Conservation (phyloP, 2,329 filamentous ascomycete genomes). For the Trichoderma gracile region DNA sequence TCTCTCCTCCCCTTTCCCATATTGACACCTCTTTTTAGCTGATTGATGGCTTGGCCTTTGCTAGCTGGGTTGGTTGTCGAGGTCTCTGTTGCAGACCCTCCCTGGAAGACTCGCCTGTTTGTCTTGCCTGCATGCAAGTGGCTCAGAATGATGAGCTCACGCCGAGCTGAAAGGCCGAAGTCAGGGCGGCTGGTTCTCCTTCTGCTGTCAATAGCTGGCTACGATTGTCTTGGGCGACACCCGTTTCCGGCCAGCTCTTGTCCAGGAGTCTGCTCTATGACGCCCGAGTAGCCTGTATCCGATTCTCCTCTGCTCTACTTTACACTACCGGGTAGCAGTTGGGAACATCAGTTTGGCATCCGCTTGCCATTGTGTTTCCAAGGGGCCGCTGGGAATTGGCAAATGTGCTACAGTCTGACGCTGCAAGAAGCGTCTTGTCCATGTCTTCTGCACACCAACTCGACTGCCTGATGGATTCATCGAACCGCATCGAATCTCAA, state of each 20-base stretch:
- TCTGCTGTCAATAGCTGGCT: not conserved
- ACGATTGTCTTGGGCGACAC: constrained; percentile 1
- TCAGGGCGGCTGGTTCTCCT: not conserved
- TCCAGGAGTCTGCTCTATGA: not conserved
- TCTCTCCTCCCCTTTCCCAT: constrained; percentile 9
- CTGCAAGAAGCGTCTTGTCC: not conserved
- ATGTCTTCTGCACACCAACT: not conserved
- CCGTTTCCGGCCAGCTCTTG: not conserved
- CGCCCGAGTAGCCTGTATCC: not conserved
- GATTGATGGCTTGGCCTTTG: not conserved
- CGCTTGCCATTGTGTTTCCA: not conserved
- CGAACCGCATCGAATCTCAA: not conserved
- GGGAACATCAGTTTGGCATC: not conserved
- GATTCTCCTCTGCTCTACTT: not conserved
- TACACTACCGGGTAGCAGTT: not conserved
- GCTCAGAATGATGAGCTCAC: not conserved
- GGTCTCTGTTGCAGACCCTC: not conserved
- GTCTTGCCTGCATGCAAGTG: not conserved
- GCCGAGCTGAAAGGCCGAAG: not conserved
- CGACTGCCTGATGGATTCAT: not conserved
- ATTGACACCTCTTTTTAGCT: not conserved
- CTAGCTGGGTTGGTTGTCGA: not conserved
- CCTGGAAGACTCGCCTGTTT: not conserved
- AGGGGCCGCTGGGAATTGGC: not conserved
- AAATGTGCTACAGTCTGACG: not conserved